Base-by-base conservation (phyloP, 768 basidiomycete genomes). In the Thelephora ganbajun region DNA sequence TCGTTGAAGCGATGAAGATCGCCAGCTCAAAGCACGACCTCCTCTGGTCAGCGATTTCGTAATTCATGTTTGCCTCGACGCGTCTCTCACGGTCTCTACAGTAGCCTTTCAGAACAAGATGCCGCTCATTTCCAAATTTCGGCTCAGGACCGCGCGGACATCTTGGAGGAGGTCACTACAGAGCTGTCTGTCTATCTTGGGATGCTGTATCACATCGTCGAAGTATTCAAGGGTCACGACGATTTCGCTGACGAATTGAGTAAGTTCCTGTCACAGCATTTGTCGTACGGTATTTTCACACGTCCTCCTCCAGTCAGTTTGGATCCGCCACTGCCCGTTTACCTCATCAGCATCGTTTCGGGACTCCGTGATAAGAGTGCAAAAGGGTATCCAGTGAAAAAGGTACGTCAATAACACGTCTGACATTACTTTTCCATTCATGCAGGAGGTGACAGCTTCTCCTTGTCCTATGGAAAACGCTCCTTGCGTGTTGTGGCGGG, bases 191-290 rank as follows among this genome's bases (percentile, higher is more conserved):
- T 92, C n/a, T 88, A 90, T 57, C 74, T 97, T 26, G 91, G 88
- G 7, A 89, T 97, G 80, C 67, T 97, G 39, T 99, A 98, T 61
- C 91, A 96, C 60, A 66, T 98, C 47, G 81, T 97, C 12, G 94
- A 98, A 65, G 75, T 92, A 22, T 91, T 90, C 65, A 85, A 94
- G 59, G 82, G 83, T 2, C 85, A 96, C 54, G 90, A 93, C 50
- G 82, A 91, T 56, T 97, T 98, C 61, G 92, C 88, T 2, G 92
- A 96, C 55, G 94, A 98, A 65, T 70, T 98, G 43, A 98, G 94
- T 96, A 64, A 71, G 93, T 55, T 39, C 22, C 19, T 35, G 46
- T 35, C 22, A 26, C 41, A 9, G 44, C 46, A 50, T 47, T 54
- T 51, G 57, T 50, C 44, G 45, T 46, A 18, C 52, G n/a, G n/a